These are phyloP conservation scores for Acacia crassicarpa DNA, from an alignment of 306 rosid genomes.

Conservation along the genomic window DNA sequence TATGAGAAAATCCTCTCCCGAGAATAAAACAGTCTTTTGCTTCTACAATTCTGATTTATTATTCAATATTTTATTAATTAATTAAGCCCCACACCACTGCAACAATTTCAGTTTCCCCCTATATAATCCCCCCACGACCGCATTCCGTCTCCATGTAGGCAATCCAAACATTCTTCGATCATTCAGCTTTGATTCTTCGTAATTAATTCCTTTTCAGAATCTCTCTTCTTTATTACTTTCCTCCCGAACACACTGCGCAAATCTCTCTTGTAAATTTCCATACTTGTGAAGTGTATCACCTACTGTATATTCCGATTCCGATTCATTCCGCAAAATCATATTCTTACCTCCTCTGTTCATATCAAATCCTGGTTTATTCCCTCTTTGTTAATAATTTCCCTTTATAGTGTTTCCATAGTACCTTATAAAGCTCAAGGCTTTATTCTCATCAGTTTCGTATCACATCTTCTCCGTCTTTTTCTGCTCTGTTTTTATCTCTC, in stretches of 20 bases:
- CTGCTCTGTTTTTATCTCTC: background rate
- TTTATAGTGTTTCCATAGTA: background rate
- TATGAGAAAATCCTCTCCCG: background rate
- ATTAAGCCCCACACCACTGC: background rate
- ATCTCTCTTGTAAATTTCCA: constrained; percentile 9
- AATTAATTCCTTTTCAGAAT: background rate
- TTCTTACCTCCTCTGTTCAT: background rate
- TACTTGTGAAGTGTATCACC: background rate
- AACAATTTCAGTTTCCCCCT: constrained; percentile 9
- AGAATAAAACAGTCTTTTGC: too few species aligned
- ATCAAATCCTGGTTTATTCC: background rate
- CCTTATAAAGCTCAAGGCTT: background rate
- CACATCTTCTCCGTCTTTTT: background rate
- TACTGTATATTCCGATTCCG: background rate
- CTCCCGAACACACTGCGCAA: background rate
- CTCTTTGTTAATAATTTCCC: background rate
- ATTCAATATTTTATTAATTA: background rate
- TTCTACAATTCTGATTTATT: background rate
- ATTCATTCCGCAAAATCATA: background rate
- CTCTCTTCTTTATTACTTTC: background rate
- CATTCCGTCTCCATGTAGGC: background rate
- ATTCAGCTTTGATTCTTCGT: background rate
- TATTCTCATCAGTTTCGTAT: background rate
- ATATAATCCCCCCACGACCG: constrained; percentile 25
- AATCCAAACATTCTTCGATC: background rate